Conservation (phyloP, 2,329 filamentous ascomycete genomes). For the Colletotrichum trifolii region DNA sequence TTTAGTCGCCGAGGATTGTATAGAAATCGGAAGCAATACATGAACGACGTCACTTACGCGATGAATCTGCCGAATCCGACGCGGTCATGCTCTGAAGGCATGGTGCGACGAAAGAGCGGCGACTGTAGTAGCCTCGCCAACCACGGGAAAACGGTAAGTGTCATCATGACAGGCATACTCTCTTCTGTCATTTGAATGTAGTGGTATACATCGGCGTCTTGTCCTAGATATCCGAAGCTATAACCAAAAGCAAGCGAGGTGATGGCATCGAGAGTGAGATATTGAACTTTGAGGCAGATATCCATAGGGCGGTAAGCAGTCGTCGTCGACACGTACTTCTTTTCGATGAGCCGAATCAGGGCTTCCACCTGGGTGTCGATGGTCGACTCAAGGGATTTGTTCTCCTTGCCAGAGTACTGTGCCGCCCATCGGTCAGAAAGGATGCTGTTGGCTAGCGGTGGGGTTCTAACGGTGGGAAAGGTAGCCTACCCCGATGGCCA, state of each 20-base stretch:
- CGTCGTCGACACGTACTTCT: constrained; percentile 54
- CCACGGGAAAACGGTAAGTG: constrained; percentile 54
- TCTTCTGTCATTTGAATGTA: constrained; percentile 58
- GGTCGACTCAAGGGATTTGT: constrained; percentile 58
- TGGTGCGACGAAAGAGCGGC: constrained; percentile 50
- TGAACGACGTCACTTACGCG: constrained; percentile 37
- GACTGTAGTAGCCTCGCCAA: constrained; percentile 55
- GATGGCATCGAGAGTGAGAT: constrained; percentile 67
- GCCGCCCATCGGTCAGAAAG: background rate
- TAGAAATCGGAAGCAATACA: background rate
- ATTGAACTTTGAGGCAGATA: constrained; percentile 59
- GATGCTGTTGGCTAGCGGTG: background rate
- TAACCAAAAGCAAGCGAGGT: constrained; percentile 63
- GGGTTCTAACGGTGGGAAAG: background rate
- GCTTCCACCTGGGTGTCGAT: constrained; percentile 59
- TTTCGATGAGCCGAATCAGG: constrained; percentile 59
- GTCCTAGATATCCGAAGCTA: constrained; percentile 60
- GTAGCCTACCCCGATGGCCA: constrained; percentile 55
- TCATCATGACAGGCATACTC: constrained; percentile 55
- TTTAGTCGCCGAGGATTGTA: constrained; percentile 7
- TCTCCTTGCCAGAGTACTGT: constrained; percentile 66
- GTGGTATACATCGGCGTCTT: constrained; percentile 59
- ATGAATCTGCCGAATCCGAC: constrained; percentile 53
- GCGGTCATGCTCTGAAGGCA: constrained; percentile 53
- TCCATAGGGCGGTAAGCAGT: constrained; percentile 56